These are phyloP conservation scores for Lyophyllum atratum DNA, from an alignment of 768 basidiomycete genomes.

Conservation along the genomic window DNA sequence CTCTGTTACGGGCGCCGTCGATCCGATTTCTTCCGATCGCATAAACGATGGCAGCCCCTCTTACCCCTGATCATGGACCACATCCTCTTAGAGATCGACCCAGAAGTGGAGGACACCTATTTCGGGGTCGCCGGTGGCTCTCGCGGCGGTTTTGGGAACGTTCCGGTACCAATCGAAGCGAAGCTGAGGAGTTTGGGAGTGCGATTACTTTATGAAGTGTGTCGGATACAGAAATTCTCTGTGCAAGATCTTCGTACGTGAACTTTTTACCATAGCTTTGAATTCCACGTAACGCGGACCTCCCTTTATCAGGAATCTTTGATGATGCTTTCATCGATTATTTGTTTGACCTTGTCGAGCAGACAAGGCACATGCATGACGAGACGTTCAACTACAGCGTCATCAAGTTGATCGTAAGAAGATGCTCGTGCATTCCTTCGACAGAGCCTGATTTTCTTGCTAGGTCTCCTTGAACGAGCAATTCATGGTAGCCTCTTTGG, in stretches of 20 bases:
- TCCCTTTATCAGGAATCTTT: slow-evolving; percentile 63
- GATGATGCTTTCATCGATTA: slow-evolving; percentile 83
- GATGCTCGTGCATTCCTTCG: neutral
- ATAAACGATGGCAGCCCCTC: slow-evolving; percentile 82
- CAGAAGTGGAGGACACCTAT: slow-evolving; percentile 66
- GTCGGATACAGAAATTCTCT: slow-evolving; percentile 84
- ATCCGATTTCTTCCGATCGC: slow-evolving; percentile 70
- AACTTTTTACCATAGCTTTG: neutral
- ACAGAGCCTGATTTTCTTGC: neutral
- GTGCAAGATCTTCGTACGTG: slow-evolving; percentile 76
- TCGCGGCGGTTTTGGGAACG: slow-evolving; percentile 34
- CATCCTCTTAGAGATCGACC: slow-evolving; percentile 79
- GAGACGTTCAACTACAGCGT: slow-evolving; percentile 95
- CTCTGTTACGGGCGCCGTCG: slow-evolving; percentile 73
- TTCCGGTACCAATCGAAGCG: slow-evolving; percentile 79
- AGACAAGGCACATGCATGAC: slow-evolving; percentile 84
- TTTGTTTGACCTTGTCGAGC: slow-evolving; percentile 92
- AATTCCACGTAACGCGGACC: neutral
- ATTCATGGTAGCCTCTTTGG: slow-evolving; percentile 90
- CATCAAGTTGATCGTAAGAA: slow-evolving; percentile 86
- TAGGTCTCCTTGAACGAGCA: slow-evolving; percentile 96
- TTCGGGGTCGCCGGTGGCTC: slow-evolving; percentile 43
- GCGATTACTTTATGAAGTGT: slow-evolving; percentile 87
- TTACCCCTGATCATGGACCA: slow-evolving; percentile 86
- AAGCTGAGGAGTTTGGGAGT: slow-evolving; percentile 74